Conservation (phyloP, 805 yeast species). For the Candida vartiovaarae region DNA sequence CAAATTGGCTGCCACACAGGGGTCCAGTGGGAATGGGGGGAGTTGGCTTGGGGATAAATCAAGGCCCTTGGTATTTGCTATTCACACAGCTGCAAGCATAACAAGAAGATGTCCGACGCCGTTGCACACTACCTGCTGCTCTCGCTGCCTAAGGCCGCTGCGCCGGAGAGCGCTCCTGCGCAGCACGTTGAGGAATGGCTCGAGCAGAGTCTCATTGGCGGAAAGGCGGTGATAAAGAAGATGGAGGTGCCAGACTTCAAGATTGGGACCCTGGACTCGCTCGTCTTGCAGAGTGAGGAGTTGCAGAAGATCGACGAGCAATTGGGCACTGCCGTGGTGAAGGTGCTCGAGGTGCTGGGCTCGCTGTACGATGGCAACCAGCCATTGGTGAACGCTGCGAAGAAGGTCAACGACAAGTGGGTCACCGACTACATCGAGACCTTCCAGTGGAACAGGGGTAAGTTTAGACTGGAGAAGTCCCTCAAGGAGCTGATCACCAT, state of each 20-base stretch:
- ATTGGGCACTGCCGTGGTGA: slow-evolving; percentile 58
- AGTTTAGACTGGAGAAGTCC: slow-evolving; percentile 79
- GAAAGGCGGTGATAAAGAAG: slow-evolving; percentile 48
- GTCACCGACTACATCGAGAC: slow-evolving; percentile 62
- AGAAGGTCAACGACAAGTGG: slow-evolving; percentile 43
- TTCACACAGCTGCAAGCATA: no score
- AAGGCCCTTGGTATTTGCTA: no score
- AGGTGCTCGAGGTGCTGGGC: slow-evolving; percentile 67
- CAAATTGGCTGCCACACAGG: no score
- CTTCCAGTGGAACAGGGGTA: slow-evolving; percentile 84
- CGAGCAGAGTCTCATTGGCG: slow-evolving; percentile 46
- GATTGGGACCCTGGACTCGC: slow-evolving; percentile 88
- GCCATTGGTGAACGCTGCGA: slow-evolving; percentile 39
- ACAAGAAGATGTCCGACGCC: slow-evolving; percentile 21
- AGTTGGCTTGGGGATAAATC: no score
- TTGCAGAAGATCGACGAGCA: slow-evolving; percentile 76
- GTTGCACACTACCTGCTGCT: slow-evolving; percentile 43
- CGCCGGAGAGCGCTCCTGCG: slow-evolving; percentile 43
- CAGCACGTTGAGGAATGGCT: slow-evolving; percentile 44
- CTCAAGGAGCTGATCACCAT: slow-evolving; percentile 65
- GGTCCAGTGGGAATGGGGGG: no score
- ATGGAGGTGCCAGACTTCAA: slow-evolving; percentile 78
- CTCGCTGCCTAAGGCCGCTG: slow-evolving; percentile 47
- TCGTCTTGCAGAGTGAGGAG: slow-evolving; percentile 89
- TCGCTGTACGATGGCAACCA: slow-evolving; percentile 37